A percentile compares a stretch with the other conserved stretches of the same genome.
Conservation (phyloP, 202 grass and related monocot species). For the Panicum virgatum region DNA sequence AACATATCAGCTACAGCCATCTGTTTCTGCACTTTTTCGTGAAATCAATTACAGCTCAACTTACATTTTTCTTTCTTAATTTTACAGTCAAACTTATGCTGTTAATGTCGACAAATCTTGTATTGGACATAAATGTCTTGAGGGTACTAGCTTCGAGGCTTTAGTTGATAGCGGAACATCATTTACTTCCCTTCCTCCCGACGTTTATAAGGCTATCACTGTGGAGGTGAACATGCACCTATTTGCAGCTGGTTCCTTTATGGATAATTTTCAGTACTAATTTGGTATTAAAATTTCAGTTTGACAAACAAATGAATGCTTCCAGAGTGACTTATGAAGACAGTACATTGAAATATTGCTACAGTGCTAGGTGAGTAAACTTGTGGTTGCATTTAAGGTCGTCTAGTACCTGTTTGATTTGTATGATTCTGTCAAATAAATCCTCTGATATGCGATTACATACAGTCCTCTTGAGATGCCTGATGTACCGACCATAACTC, state of each 20-base stretch:
- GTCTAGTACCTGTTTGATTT: constrained; percentile 1
- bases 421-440: constrained; percentile 17
- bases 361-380: constrained; percentile 79
- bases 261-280: constrained; percentile 25
- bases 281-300: constrained; percentile 60
- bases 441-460: constrained; percentile 39
- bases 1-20: background rate
- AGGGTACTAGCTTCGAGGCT: constrained; percentile 60
- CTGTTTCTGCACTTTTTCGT: constrained; percentile 14
- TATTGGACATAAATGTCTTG: constrained; percentile 75
- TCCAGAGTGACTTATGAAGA: constrained; percentile 51
- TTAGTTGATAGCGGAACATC: constrained; percentile 87
- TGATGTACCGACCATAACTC: constrained; percentile 64
- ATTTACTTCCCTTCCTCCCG: constrained; percentile 74
- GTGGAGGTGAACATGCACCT: constrained; percentile 51
- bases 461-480: constrained; percentile 67
- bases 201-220: constrained; percentile 71
- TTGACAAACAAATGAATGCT: constrained; percentile 83
- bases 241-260: background rate
- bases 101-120: constrained; percentile 78
- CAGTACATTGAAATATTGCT: constrained; percentile 71
- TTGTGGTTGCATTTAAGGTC: constrained; percentile 27
- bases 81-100: constrained; percentile 73
- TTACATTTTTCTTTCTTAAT: constrained; percentile 34
- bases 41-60: background rate